These are phyloP conservation scores for sunflower (Helianthus annuus) DNA, from an alignment of 129 eudicot genomes.

Conservation along the genomic window HanXRQr2.0-SUNRISE NC_035436.2:202442071-202442570, in stretches of 20 bases:
- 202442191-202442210: conserved; percentile 5
- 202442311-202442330: too few relatives aligned
- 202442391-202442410: neutral
- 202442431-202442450: neutral
- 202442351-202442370: conserved; percentile 8
- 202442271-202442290: neutral
- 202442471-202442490: neutral
- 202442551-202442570: conserved; percentile 24
- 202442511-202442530: neutral
- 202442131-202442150: too few relatives aligned
- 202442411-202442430: neutral
- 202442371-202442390: conserved; percentile 23
- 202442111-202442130: neutral
- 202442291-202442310: neutral
- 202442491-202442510: neutral
- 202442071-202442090: neutral
- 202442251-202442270: neutral
- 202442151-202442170: neutral
- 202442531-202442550: neutral
- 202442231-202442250: conserved; percentile 13
- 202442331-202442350: neutral
- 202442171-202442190: conserved; percentile 16
- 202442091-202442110: neutral
- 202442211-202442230: neutral
- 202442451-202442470: neutral